Evolutionary conservation across 306 rosid species (phyloP), one percentile per base, ranked within the genome.

Genomic region (Astragalus membranaceus): DNA sequence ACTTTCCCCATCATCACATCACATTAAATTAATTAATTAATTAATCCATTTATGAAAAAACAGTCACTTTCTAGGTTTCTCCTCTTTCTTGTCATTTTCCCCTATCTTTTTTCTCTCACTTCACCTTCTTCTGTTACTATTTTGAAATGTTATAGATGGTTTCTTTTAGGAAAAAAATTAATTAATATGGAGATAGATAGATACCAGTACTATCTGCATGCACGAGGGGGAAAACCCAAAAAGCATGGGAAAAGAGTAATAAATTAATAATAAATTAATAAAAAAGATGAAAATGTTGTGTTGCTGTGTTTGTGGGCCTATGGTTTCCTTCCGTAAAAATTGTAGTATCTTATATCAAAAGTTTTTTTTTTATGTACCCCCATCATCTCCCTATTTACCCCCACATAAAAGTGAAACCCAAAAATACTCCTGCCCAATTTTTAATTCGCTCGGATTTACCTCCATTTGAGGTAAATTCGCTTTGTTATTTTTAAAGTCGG

Each of bases 41-140:
- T 66, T 23, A 11, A 5, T 60, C 35, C 36, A 35, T 67, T 6
- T 10, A 52, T 29, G 35, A 71, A 59, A 51, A 51, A 41, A 53
- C 65, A 37, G 15, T 64, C 73, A 67, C 84, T 64, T 65, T 59
- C 82, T 32, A 69, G 55, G 69, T 14, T 73, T 51, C 73, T 73
- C 51, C 73, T 55, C 87, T 69, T 74, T 57, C 70, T 77, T 85
- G 86, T 83, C 88, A 75, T 79, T 75, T 79, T 81, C 78, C 76
- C 75, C 54, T 32, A 60, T 17, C 11, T 79, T 75, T 76, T 56
- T 13, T 33, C 57, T 74, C 66, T 6, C 68, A 20, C 8, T 35
- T 43, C 39, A 7, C 13, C 7, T 33, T 42, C 0, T 10, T 43
- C 4, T 6, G 2, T 6, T 30, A 4, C 23, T 0, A 5, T 46